These are phyloP conservation scores for Barnettozyma siamensis DNA, from an alignment of 805 yeast species.

Conservation along the genomic window DNA sequence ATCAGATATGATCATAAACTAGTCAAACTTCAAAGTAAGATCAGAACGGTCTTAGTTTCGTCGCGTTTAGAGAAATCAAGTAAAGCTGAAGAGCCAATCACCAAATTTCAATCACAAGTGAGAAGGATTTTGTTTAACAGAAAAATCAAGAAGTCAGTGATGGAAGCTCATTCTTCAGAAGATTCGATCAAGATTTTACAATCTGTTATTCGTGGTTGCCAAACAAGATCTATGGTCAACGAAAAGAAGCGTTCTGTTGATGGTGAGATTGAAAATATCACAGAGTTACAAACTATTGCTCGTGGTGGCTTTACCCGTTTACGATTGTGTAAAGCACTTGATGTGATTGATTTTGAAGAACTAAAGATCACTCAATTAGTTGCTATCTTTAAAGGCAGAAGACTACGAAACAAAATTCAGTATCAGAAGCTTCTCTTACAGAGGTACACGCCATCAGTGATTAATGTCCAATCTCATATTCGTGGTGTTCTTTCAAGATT, in stretches of 20 bases:
- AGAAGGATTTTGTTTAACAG: constrained; percentile 29
- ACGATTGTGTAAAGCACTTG: constrained; percentile 20
- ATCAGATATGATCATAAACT: constrained; percentile 15
- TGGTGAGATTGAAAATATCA: constrained; percentile 18
- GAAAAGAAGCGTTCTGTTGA: constrained; percentile 1
- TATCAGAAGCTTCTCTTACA: constrained; percentile 1
- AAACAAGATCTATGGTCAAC: constrained; percentile 9
- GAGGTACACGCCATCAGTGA: constrained; percentile 19
- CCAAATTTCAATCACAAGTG: constrained; percentile 31
- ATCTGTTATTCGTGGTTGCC: constrained; percentile 29
- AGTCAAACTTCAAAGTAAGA: constrained; percentile 14
- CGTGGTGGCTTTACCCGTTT: constrained; percentile 39
- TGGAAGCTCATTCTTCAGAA: constrained; percentile 21
- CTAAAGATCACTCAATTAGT: constrained; percentile 28
- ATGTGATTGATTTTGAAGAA: constrained; percentile 23
- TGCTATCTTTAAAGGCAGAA: constrained; percentile 34
- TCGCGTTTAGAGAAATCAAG: constrained; percentile 2
- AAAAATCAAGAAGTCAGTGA: constrained; percentile 16
- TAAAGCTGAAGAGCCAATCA: constrained; percentile 16
- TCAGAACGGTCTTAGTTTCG: constrained; percentile 11
- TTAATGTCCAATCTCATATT: constrained; percentile 48
- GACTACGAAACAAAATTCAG: constrained; percentile 26
- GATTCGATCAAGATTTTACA: constrained; percentile 33
- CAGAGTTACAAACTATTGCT: constrained; percentile 47
- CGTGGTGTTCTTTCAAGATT: constrained; percentile 63